Base-by-base conservation (phyloP, 139 green algal genomes). In the Yamagishiella unicocca region DNA sequence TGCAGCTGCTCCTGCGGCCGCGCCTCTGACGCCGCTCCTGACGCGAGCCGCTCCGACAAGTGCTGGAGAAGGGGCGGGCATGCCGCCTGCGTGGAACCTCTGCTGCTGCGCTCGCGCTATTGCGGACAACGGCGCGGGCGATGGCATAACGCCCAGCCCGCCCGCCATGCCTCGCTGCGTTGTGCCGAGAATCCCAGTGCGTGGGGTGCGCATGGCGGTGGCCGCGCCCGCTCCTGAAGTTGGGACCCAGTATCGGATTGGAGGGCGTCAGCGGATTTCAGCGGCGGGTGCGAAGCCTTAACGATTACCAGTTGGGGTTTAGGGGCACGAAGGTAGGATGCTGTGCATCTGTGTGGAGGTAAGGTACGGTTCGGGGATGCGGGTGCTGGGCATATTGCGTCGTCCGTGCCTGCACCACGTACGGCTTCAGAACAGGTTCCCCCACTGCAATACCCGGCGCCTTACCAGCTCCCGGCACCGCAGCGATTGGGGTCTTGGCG, bases 121-220 rank as follows among this genome's bases (percentile, higher is more conserved):
- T 29, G 58, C 58, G n/a, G 79, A 85, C 19, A 85, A 61, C 31
- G 79, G 79, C 40, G 79, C 79, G 1, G 61, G 79, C 61, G 79
- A 85, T 6, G 58, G 79, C 61, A 84, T 58, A 2, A 33, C 38
- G 7, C 33, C 58, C 0, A 27, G 24, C n/a, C 29, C 61, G 42
- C 40, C 40, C 22, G 21, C 2, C 17, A 33, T 5, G 19, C 2
- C 58, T 2, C 77, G 77, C 37, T 46, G 38, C 5, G 37, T 58
- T 37, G 54, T 74, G 38, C 77, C 77, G 10, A 64, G 77, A 14
- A 64, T 9, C 12, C 79, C 79, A n/a, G 79, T 85, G 27, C 27
- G n/a, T 0, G 79, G 79, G 0, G 79, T 85, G 37, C 62, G 79
- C 79, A 75, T 62, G 61, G 62, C 42, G 29, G 38, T 33, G 1